Percentiles rank a stretch among this genome's conserved stretches.
phyloP scores from a whole-genome alignment of 2,329 filamentous ascomycete species.

The Aspergillus flavus region DNA sequence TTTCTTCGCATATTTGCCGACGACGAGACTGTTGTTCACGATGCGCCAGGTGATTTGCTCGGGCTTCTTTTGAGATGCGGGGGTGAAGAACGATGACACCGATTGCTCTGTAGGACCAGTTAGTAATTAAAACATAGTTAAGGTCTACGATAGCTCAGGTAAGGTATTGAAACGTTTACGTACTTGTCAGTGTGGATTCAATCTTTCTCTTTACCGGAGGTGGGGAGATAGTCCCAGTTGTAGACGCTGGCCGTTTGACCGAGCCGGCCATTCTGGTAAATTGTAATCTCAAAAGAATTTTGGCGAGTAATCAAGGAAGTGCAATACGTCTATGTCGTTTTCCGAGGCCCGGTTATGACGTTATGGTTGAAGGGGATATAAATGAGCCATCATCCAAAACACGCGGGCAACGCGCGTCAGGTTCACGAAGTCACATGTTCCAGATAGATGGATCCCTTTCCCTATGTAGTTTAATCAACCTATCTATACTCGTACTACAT shows the following conservation, averaged over 20 bases:
- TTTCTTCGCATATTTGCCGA: slow-evolving; percentile 68
- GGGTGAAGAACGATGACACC: slow-evolving; percentile 85
- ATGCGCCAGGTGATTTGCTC: slow-evolving; percentile 71
- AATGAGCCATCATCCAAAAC: slow-evolving; percentile 13
- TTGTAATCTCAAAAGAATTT: slow-evolving; percentile 11
- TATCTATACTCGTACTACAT: no score
- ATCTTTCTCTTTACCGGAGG: slow-evolving; percentile 60
- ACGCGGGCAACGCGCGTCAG: slow-evolving; percentile 28
- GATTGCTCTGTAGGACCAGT: slow-evolving; percentile 44
- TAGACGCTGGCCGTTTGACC: slow-evolving; percentile 41
- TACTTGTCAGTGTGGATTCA: slow-evolving; percentile 58
- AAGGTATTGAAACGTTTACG: slow-evolving; percentile 13
- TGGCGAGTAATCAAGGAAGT: background rate
- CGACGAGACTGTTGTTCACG: slow-evolving; percentile 70
- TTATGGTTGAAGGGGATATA: background rate
- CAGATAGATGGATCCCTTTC: background rate
- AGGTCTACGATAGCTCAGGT: background rate
- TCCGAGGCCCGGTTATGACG: background rate
- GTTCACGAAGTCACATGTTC: slow-evolving; percentile 45
- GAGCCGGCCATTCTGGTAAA: slow-evolving; percentile 31
- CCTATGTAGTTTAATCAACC: background rate
- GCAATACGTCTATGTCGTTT: background rate
- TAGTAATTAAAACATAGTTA: background rate
- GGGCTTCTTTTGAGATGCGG: slow-evolving; percentile 79
- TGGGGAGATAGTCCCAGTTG: slow-evolving; percentile 55